Evolutionary conservation across 148 eudicot species (phyloP), one percentile per base, ranked within the genome.

Genomic region (Bassia scoparia): DNA sequence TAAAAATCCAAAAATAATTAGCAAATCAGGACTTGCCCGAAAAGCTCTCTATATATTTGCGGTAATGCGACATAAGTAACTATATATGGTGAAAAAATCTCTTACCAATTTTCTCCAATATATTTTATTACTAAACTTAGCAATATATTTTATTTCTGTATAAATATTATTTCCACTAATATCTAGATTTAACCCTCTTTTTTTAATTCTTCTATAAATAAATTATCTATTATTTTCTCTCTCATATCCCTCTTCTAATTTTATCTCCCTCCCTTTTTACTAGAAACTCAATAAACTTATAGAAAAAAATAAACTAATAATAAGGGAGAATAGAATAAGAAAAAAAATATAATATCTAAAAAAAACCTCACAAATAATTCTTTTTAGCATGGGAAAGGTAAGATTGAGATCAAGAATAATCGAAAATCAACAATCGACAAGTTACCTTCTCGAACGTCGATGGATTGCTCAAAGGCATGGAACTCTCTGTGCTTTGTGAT

Each of bases 391-490:
- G 96, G 90, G 86, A 34, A 75, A 44, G 96, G 93, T 0, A 89
- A 83, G 69, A 88, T 87, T 34, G 90, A 86, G 67, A 88, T 87
- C 2, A 88, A 87, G 76, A 82, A 74, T n/a, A 74, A 90, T 87
- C 18, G 96, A 90, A 79, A 90, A 73, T 77, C 12, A 90, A 85
- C 53, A 90, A 83, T 68, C 79, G 96, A 54, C 96, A 90, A 69
- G 96, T 90, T 2, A 87, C 96, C 2, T 90, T 90, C 81, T 84
- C 90, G 0, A 90, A 76, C 79, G 96, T 34, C 79, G 93, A 54
- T 55, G 93, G 93, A 24, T 72, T 90, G 85, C 67, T 90, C 10
- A 90, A 90, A 76, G 93, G 93, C 0, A 67, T 60, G 1, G 96
- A 90, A 44, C 85, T 90, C 8, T 78, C 95, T 18, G 68, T 89